A percentile compares a stretch with the other conserved stretches of the same genome.
phyloP scores from a whole-genome alignment of 2,329 filamentous ascomycete species.

The Ophiocordyceps robertsii region DNA sequence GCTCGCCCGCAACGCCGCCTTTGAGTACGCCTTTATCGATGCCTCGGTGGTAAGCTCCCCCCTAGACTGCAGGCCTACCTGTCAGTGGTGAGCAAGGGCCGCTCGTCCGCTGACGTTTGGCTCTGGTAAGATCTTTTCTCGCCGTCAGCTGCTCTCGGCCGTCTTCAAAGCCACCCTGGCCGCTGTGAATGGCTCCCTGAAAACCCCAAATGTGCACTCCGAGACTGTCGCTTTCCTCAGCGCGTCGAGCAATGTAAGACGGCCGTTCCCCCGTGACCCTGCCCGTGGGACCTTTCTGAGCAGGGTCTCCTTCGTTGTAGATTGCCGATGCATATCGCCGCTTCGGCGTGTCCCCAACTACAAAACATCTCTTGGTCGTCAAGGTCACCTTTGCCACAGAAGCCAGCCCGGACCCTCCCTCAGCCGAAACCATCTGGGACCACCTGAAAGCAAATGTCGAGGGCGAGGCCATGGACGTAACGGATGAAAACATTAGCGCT shows the following conservation, averaged over 20 bases:
- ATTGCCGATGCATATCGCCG: constrained; percentile 85
- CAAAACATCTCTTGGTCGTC: constrained; percentile 61
- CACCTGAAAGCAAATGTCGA: constrained; percentile 52
- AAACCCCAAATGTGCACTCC: constrained; percentile 76
- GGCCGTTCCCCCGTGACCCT: background rate
- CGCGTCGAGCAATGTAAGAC: constrained; percentile 62
- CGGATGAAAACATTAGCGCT: constrained; percentile 45
- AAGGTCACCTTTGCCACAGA: constrained; percentile 52
- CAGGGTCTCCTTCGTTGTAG: constrained; percentile 25
- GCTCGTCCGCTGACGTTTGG: background rate
- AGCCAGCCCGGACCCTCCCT: constrained; percentile 24
- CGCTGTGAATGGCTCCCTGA: constrained; percentile 45
- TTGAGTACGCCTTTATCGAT: constrained; percentile 91
- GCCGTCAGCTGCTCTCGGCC: constrained; percentile 60
- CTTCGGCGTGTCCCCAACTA: constrained; percentile 66
- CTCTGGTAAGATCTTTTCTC: constrained; percentile 51
- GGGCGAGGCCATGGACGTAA: constrained; percentile 44
- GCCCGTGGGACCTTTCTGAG: background rate
- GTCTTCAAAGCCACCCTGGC: constrained; percentile 65
- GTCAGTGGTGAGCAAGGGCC: background rate
- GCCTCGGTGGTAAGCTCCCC: constrained; percentile 54
- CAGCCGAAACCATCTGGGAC: constrained; percentile 32
- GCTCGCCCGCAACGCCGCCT: constrained; percentile 68
- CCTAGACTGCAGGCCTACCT: too few relatives aligned
- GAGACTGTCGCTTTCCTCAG: constrained; percentile 75